Percentiles rank a stretch among this genome's conserved stretches.
Evolutionary conservation across 148 eudicot genomes (phyloP).

Genomic region (Vaccinium vitisidaea): DNA sequence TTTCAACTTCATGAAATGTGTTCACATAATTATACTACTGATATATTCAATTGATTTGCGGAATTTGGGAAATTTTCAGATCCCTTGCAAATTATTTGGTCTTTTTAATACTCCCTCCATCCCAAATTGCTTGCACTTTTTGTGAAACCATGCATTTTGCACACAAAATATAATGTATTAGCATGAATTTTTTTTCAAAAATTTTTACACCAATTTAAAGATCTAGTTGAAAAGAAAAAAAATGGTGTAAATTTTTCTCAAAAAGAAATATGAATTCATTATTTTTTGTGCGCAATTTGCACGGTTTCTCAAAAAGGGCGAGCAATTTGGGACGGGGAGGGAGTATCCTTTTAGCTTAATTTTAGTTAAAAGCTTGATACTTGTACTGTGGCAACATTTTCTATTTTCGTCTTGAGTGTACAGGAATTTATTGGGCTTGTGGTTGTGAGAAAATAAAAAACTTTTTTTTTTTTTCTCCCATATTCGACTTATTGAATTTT

Average conservation of each 20-base stretch:
- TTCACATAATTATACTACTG: not conserved
- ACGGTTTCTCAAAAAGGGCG: too few relatives aligned
- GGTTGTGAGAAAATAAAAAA: not conserved
- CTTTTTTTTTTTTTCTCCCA: not conserved
- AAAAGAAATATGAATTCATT: too few relatives aligned
- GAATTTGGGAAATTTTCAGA: not conserved
- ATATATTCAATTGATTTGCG: too few relatives aligned
- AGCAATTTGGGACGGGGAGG: too few relatives aligned
- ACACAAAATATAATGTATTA: too few relatives aligned
- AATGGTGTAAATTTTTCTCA: too few relatives aligned
- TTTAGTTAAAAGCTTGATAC: not conserved
- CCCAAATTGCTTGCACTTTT: too few relatives aligned
- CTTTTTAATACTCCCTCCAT: not conserved
- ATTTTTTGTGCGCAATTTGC: too few relatives aligned
- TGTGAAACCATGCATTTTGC: too few relatives aligned
- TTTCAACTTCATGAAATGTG: not conserved
- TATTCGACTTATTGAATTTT: not conserved
- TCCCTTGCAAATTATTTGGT: not conserved
- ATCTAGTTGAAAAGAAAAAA: too few relatives aligned
- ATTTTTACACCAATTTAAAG: not conserved
- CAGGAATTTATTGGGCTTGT: not conserved
- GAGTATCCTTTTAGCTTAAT: too few relatives aligned
- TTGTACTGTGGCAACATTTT: not conserved
- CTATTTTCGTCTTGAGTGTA: not conserved
- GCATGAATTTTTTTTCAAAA: too few relatives aligned